Evolutionary conservation across 2,329 filamentous ascomycete species (phyloP), one percentile per base, ranked within the genome.

Genomic region (Arthrobotrys sphaeroides): DNA sequence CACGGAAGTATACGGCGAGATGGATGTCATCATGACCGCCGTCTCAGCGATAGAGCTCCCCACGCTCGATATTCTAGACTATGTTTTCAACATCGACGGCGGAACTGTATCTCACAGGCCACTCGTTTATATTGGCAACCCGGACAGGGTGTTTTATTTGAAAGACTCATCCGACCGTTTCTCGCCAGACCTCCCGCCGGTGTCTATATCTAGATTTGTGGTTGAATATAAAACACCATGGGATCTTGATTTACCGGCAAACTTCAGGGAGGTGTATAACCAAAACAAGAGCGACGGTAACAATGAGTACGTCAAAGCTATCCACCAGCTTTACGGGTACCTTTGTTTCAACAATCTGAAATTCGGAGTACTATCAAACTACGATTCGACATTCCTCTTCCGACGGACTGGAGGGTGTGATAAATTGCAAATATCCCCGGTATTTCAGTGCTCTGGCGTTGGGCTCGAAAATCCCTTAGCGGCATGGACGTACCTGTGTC

Each of bases 201-300:
- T 7, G 10, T 13, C 59, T 1, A 49, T 22, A 33, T 28, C 42
- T 1, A 20, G 42, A n/a, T 47, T 62, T 38, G 5, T 49, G 10
- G n/a, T 62, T 4, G 59, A 62, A 5, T 62, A 16, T 13, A 62
- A 62, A 36, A 45, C 59, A 3, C 59, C 59, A 0, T 62, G 59
- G 59, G 59, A 13, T 2, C 24, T 62, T 2, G 3, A 1, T 6
- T n/a, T 12, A 7, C 59, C 40, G 7, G 5, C 18, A 1, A 13
- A 62, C 18, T 3, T 62, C n/a, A 36, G 20, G 20, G 16, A 33
- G n/a, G 13, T 20, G 1, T 62, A 33, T 18, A 62, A 62, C 9
- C 16, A n/a, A 9, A 10, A 22, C 2, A 28, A 13, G 5, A 9
- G 18, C n/a, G 13, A 38, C 1, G 0, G 16, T 0, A n/a, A n/a